Base-by-base conservation (phyloP, 768 basidiomycete genomes). In the Termitomyces heimii region DNA sequence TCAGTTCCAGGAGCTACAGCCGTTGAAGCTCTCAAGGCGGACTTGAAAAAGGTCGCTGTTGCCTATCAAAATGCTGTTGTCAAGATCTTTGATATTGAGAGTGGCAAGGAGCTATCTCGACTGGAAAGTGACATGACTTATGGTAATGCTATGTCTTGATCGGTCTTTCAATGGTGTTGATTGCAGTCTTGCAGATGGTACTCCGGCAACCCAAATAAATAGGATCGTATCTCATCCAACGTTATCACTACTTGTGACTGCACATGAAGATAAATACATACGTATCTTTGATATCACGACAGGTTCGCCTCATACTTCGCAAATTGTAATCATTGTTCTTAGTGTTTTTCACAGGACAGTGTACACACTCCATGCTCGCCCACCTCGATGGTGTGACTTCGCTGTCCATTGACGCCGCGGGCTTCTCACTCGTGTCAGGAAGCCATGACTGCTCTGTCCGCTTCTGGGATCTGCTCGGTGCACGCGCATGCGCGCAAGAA, bases 361-460 rank as follows among this genome's bases (percentile, higher is more conserved):
- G 92, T 68, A 92, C 90, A 29, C 85, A 94, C 69, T 89, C 92
- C 46, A 92, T 96, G 79, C 75, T 88, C 18, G 94, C 92, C 26
- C 97, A 99, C 68, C 78, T 95, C 37, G 92, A 95, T 62, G 88
- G 91, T 3, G 89, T 98, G 35, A 97, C 95, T 18, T 94, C 92
- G 26, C 74, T 98, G 28, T 88, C 92, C 20, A 85, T 98, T 60
- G 92, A 95, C 62, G 84, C 89, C 0, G 81, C 94, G 2, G 92
- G 91, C 6, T 92, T 92, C 65, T 85, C 86, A 5, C 82, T 99
- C 50, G 88, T 93, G 5, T 93, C 95, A 1, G 90, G 88, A 40
- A 89, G 91, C 55, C 93, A 96, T 69, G 97, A 98, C 68, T 94
- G 94, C 68, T 95, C 93, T 16, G 76, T 93, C 37, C 89, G 95